These are phyloP conservation scores for Botrytis squamosa DNA, from an alignment of 2,329 filamentous ascomycete genomes.

Conservation along the genomic window DNA sequence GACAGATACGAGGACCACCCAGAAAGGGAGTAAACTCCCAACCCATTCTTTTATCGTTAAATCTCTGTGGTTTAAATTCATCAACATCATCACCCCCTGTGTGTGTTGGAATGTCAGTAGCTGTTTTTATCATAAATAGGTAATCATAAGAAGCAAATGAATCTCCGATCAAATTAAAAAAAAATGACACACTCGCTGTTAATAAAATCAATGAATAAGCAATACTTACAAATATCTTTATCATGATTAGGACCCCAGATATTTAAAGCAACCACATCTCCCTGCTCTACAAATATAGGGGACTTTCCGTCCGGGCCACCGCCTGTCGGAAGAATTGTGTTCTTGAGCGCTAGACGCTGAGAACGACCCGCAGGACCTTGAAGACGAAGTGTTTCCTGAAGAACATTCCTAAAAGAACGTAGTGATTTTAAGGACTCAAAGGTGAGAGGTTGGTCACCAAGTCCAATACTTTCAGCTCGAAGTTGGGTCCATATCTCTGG, in stretches of 20 bases:
- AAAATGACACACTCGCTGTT: neutral
- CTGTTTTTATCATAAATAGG: neutral
- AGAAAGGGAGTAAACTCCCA: conserved; percentile 41
- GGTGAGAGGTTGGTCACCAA: conserved; percentile 21
- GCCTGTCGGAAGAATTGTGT: conserved; percentile 39
- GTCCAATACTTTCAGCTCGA: conserved; percentile 44
- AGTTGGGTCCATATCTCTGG: conserved; percentile 30
- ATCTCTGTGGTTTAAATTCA: conserved; percentile 39
- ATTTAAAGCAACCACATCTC: conserved; percentile 27
- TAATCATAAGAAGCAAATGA: neutral
- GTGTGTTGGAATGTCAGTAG: neutral
- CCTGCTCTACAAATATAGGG: conserved; percentile 34
- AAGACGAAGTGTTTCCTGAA: conserved; percentile 46
- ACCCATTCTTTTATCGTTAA: conserved; percentile 44
- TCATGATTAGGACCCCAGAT: conserved; percentile 34
- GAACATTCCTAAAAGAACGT: conserved; percentile 46
- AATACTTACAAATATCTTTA: conserved; percentile 34
- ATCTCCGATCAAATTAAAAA: neutral
- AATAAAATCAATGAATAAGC: too few species aligned
- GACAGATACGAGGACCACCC: conserved; percentile 38
- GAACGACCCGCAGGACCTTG: conserved; percentile 53
- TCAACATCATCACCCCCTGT: conserved; percentile 37
- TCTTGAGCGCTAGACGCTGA: conserved; percentile 47
- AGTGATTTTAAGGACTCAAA: conserved; percentile 27
- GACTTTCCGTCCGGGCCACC: conserved; percentile 34